Conservation (phyloP, 768 basidiomycete species). For the Tulasnella sp. region DNA sequence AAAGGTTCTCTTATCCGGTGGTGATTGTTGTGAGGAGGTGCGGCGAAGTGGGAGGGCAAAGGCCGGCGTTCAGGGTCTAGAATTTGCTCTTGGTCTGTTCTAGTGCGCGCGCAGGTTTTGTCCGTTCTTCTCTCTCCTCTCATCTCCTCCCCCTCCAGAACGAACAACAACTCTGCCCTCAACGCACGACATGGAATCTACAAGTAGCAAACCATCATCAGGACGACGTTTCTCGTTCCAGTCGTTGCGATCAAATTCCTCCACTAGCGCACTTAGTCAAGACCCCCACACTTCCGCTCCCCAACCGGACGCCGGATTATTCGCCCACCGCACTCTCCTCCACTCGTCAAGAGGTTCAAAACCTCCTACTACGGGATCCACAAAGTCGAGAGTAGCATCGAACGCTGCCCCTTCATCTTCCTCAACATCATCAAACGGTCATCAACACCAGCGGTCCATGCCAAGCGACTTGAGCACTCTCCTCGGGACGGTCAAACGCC, state of each 20-base stretch:
- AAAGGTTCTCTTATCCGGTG: neutral
- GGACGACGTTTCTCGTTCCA: neutral
- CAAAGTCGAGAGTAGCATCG: neutral
- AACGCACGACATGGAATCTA: neutral
- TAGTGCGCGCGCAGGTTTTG: too few species aligned
- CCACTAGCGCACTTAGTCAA: neutral
- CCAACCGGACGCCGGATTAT: neutral
- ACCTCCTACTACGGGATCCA: neutral
- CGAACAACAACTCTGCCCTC: neutral
- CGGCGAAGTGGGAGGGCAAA: neutral
- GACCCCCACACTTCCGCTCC: neutral
- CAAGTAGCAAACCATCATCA: neutral
- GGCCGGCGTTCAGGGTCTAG: neutral
- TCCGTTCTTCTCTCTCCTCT: neutral
- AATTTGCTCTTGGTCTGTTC: neutral
- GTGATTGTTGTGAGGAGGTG: neutral
- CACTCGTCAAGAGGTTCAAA: constrained; percentile 4
- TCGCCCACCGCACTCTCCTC: constrained; percentile 8
- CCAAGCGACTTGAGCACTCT: neutral
- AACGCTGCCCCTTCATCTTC: constrained; percentile 2
- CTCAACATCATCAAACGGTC: neutral
- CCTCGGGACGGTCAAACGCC: constrained; percentile 6
- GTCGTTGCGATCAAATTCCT: neutral
- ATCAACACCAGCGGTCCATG: neutral
- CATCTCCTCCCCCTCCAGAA: neutral